Conservation (phyloP, 805 yeast genomes). For the Candida silvatica region DNA sequence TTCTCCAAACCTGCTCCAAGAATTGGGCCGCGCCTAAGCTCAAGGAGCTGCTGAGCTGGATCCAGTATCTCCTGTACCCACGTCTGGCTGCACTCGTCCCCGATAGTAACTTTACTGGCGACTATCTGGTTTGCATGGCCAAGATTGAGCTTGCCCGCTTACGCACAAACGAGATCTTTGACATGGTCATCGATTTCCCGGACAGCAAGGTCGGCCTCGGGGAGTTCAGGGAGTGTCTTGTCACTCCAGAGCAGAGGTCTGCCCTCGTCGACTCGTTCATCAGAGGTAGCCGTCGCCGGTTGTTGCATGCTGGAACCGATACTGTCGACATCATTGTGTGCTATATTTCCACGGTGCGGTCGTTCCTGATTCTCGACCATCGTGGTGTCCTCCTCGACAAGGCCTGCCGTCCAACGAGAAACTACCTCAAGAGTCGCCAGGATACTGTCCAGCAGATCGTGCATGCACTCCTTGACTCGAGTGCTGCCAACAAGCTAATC, state of each 20-base stretch:
- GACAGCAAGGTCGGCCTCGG: constrained; percentile 39
- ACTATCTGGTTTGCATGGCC: constrained; percentile 12
- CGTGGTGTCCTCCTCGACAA: constrained; percentile 75
- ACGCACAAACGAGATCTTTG: constrained; percentile 50
- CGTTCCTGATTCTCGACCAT: constrained; percentile 76
- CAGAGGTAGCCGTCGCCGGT: constrained; percentile 29
- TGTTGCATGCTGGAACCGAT: constrained; percentile 75
- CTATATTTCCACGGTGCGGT: constrained; percentile 62
- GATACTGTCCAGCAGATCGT: constrained; percentile 70
- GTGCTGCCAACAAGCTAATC: constrained; percentile 30
- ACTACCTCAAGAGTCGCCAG: constrained; percentile 59
- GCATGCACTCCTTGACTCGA: constrained; percentile 53
- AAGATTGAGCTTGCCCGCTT: constrained; percentile 25
- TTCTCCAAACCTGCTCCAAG: constrained; percentile 22
- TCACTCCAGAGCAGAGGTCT: constrained; percentile 39
- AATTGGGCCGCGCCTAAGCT: constrained; percentile 25
- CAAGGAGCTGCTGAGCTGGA: constrained; percentile 19
- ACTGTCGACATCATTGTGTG: constrained; percentile 64
- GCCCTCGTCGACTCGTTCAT: constrained; percentile 44
- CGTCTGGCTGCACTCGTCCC: constrained; percentile 13
- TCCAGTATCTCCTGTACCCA: constrained; percentile 30
- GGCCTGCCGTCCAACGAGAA: constrained; percentile 68
- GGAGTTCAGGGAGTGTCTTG: constrained; percentile 50
- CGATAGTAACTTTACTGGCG: constrained; percentile 6
- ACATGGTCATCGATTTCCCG: constrained; percentile 48